Conservation (phyloP, 2,329 filamentous ascomycete genomes). For the Verticillium zaregamsianum region DNA sequence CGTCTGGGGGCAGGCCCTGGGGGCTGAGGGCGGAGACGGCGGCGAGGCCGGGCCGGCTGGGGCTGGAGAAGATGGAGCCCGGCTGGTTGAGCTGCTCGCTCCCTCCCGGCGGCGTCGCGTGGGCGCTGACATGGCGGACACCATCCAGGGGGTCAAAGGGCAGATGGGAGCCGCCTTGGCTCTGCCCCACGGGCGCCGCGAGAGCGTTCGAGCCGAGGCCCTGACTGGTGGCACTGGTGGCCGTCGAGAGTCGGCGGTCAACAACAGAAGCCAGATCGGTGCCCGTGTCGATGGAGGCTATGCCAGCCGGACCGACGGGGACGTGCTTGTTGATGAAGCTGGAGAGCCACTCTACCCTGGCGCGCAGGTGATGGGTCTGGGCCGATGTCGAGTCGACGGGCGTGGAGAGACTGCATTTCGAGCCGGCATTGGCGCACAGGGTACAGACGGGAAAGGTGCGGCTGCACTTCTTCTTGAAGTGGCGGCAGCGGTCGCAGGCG, state of each 20-base stretch:
- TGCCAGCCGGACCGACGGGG: constrained; percentile 15
- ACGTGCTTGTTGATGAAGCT: constrained; percentile 28
- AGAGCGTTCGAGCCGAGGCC: neutral
- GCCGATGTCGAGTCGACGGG: constrained; percentile 23
- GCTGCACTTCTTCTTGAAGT: constrained; percentile 42
- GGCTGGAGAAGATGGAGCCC: neutral
- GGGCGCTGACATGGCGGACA: neutral
- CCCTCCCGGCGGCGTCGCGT: neutral
- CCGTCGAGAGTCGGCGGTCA: constrained; percentile 4
- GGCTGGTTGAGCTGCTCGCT: neutral
- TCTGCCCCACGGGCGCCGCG: neutral
- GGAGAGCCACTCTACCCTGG: constrained; percentile 36
- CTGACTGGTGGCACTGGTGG: neutral
- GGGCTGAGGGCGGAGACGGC: neutral
- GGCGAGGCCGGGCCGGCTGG: constrained; percentile 1
- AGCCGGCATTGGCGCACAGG: constrained; percentile 32
- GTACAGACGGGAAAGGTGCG: constrained; percentile 34
- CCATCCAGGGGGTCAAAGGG: neutral
- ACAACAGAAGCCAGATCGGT: constrained; percentile 17
- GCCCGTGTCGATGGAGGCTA: constrained; percentile 32
- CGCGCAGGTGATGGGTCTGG: constrained; percentile 30
- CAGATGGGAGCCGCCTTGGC: neutral
- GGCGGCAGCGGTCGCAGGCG: constrained; percentile 38
- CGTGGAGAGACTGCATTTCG: constrained; percentile 31
- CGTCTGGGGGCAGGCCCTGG: constrained; percentile 15